Evolutionary conservation across 306 rosid genomes (phyloP).

Genomic region (Castanea mollissima): DNA sequence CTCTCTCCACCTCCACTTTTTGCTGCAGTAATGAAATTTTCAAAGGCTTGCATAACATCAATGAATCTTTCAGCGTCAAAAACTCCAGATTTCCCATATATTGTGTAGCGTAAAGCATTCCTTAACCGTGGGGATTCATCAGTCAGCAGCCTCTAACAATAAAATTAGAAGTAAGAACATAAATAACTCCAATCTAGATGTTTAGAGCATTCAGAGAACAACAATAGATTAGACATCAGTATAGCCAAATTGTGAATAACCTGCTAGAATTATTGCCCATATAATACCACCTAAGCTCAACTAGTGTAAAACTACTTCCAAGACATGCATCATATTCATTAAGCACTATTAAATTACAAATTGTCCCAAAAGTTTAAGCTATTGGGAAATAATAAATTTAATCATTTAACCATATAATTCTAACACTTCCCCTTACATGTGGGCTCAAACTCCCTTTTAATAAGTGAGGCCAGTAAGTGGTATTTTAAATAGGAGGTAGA

Average conservation of each 20-base stretch:
- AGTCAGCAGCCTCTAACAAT: conserved; percentile 84
- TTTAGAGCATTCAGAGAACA: conserved; percentile 8
- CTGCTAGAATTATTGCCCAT: neutral
- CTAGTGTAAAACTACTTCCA: neutral
- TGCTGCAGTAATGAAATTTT: conserved; percentile 92
- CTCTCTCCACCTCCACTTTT: conserved; percentile 97
- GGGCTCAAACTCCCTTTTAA: too few species aligned
- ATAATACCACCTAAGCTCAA: neutral
- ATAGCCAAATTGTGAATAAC: neutral
- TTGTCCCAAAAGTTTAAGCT: too few species aligned
- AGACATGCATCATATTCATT: neutral
- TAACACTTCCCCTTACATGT: too few species aligned
- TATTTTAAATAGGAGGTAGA: too few species aligned
- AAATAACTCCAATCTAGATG: conserved; percentile 26
- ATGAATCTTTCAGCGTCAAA: conserved; percentile 97
- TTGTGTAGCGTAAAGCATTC: conserved; percentile 86
- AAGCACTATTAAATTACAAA: too few species aligned
- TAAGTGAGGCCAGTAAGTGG: too few species aligned
- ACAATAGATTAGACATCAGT: neutral
- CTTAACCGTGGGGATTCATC: conserved; percentile 96
- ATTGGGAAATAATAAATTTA: too few species aligned
- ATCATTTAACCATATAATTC: too few species aligned
- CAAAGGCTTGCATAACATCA: conserved; percentile 99
- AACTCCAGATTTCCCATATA: conserved; percentile 92
- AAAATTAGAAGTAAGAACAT: conserved; percentile 15